Percentiles rank a stretch among this genome's conserved stretches.
Evolutionary conservation across 768 basidiomycete species (phyloP).

Genomic region (Pleurotus pulmonarius): DNA sequence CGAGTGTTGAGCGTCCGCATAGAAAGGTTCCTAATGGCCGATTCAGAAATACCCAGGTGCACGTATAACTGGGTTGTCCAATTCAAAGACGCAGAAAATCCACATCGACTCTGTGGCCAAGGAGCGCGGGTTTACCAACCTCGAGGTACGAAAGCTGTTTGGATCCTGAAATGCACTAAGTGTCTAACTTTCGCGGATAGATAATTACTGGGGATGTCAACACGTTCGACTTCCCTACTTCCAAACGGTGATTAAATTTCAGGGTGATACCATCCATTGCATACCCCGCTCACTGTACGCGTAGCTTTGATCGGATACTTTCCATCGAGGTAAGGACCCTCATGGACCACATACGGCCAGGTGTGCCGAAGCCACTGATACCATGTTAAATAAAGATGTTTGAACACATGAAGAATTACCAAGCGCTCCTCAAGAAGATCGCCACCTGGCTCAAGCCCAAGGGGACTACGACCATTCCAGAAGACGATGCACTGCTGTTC

Average conservation of each 20-base stretch:
- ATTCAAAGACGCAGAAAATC: constrained; percentile 65
- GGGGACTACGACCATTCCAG: constrained; percentile 7
- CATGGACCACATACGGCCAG: too few relatives aligned
- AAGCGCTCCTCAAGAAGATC: constrained; percentile 55
- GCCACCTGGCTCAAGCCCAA: constrained; percentile 60
- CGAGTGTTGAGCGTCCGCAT: neutral
- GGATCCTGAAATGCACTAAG: neutral
- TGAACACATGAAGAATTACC: constrained; percentile 77
- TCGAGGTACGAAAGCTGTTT: constrained; percentile 34
- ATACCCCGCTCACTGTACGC: neutral
- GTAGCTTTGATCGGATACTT: constrained; percentile 66
- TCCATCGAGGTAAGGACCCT: constrained; percentile 53
- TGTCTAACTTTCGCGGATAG: constrained; percentile 19
- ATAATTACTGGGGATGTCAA: constrained; percentile 72
- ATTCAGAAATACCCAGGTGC: constrained; percentile 66
- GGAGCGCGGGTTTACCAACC: constrained; percentile 45
- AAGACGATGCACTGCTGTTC: constrained; percentile 52
- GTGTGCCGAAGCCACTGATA: neutral
- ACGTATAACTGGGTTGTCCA: constrained; percentile 59
- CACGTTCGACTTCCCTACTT: constrained; percentile 49
- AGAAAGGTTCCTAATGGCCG: neutral
- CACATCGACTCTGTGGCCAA: constrained; percentile 53
- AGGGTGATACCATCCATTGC: too few relatives aligned
- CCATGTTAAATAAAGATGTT: constrained; percentile 44
- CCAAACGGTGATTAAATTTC: constrained; percentile 30